phyloP scores from a whole-genome alignment of 2,329 filamentous ascomycete genomes.

The Balansia obtecta region DNA sequence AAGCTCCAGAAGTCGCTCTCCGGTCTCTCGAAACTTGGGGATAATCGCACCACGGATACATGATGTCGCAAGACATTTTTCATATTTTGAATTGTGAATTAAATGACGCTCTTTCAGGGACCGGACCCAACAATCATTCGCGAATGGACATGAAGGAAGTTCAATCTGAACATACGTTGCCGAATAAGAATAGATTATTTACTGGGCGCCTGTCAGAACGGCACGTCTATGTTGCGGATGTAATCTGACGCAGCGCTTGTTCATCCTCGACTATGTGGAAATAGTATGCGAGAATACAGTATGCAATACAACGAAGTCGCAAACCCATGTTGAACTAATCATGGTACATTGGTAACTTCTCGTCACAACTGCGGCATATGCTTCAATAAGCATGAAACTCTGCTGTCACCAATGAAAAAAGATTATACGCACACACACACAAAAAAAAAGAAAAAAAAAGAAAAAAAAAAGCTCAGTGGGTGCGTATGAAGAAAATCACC shows the following conservation, averaged over 20 bases:
- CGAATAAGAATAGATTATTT: too few relatives aligned
- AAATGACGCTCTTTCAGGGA: not conserved
- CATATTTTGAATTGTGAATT: not conserved
- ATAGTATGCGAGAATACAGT: too few relatives aligned
- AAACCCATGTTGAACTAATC: too few relatives aligned
- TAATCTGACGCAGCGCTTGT: not conserved
- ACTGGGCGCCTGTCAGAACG: not conserved
- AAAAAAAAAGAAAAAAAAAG: too few relatives aligned
- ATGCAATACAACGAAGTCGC: too few relatives aligned
- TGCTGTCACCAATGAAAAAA: too few relatives aligned
- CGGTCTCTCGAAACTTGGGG: slow-evolving; percentile 1
- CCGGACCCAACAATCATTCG: not conserved
- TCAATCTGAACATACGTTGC: too few relatives aligned
- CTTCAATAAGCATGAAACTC: too few relatives aligned
- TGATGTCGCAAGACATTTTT: not conserved
- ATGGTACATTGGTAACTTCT: too few relatives aligned
- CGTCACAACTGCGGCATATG: too few relatives aligned
- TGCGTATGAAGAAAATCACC: not conserved
- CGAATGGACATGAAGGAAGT: not conserved
- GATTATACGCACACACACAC: too few relatives aligned
- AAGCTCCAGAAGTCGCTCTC: slow-evolving; percentile 5
- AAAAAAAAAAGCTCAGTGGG: too few relatives aligned
- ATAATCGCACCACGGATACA: not conserved
- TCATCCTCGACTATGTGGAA: not conserved
- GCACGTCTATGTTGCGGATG: not conserved